Evolutionary conservation across 805 yeast genomes (phyloP), one percentile per base, ranked within the genome.

Genomic region (Candida suzukii): DNA sequence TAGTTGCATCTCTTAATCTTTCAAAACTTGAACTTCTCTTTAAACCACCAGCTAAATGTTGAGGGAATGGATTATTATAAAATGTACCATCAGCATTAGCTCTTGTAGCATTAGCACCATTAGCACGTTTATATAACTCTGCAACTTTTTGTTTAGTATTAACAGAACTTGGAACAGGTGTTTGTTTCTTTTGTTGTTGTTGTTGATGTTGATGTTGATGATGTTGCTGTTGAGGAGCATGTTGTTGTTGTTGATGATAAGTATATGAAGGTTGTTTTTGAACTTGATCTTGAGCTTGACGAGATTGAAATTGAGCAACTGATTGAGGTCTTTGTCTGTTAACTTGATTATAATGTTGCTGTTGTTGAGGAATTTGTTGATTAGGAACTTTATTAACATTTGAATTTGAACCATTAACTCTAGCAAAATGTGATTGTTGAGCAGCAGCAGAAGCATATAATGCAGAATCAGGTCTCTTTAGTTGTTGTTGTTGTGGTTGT

Each of bases 11-110:
- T 13, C 31, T 38, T 52, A 38, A 66, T 50, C 74, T 79, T 47
- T 75, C 79, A 53, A 75, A 81, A 30, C 87, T 79, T 0, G 88
- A 80, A 39, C 58, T 66, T 52, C 65, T 61, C 52, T 47, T 40
- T 35, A 53, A 37, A 20, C 43, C 42, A 2, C 45, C 42, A 3
- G 41, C 42, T n/a, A 46, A 11, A 31, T 53, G 66, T 29, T 65
- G 63, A 27, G 66, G 63, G 35, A 68, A 67, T 20, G 68, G 71
- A 39, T 60, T 58, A 20, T 47, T 31, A 40, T 42, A 43, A 47
- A 43, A 42, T n/a, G 38, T 25, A n/a, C 30, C 30, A 25, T 35
- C 24, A 42, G 48, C 44, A 40, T 44, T 26, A 20, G 50, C 42
- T 4, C 16, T 18, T 11, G 6, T 9, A 11, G 19, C 19, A 3